A percentile compares a stretch with the other conserved stretches of the same genome.
Conservation (phyloP, 768 basidiomycete species). For the Aureoboletus auriporus region DNA sequence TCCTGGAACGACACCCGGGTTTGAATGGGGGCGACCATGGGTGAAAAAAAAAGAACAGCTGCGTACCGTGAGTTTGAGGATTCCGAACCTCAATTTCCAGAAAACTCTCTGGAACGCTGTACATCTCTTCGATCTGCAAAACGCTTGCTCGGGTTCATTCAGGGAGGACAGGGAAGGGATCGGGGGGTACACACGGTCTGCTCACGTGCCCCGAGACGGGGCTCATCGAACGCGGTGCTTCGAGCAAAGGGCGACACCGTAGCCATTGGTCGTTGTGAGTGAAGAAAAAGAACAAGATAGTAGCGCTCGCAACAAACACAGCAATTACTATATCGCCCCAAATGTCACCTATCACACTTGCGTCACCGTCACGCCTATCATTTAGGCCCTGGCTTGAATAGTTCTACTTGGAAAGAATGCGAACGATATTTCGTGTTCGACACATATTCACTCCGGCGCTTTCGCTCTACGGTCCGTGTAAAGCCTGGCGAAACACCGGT, state of each 20-base stretch:
- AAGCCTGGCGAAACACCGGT: no score
- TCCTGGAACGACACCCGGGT: conserved; percentile 36
- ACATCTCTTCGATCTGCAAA: conserved; percentile 93
- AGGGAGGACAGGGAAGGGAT: conserved; percentile 11
- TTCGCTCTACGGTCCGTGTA: no score
- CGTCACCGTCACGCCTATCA: conserved; percentile 48
- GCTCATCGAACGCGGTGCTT: conserved; percentile 53
- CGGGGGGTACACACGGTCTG: conserved; percentile 45
- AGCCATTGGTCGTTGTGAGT: conserved; percentile 27
- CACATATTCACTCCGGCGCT: no score
- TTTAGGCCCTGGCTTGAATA: no score
- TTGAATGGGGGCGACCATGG: background rate
- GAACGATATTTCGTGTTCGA: no score
- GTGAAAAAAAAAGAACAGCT: no score
- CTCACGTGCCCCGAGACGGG: conserved; percentile 45
- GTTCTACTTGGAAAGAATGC: no score
- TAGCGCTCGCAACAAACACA: conserved; percentile 17
- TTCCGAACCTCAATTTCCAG: conserved; percentile 97
- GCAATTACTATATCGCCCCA: conserved; percentile 15
- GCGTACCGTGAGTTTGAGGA: conserved; percentile 89
- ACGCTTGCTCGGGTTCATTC: conserved; percentile 33
- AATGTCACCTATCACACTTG: conserved; percentile 14
- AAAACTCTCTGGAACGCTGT: conserved; percentile 94
- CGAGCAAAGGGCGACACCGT: conserved; percentile 59
- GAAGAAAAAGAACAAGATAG: conserved; percentile 5